A percentile compares a stretch with the other conserved stretches of the same genome.
Evolutionary conservation across 1,284 basidiomycete genomes (phyloP).

Genomic region (Coriolopsis trogii): DNA sequence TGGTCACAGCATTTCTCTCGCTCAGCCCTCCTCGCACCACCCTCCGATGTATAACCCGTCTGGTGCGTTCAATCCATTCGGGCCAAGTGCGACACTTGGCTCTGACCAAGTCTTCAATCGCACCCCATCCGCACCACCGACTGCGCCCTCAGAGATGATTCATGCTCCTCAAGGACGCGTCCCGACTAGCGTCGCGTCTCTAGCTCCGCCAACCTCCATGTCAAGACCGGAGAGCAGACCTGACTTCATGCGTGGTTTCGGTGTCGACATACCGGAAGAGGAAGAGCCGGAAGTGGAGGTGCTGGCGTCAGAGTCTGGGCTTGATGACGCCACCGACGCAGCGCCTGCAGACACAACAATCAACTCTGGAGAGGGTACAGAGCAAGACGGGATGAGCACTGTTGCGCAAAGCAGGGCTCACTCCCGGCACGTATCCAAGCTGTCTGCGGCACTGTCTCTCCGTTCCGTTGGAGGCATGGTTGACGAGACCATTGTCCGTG

Average conservation of each 20-base stretch:
- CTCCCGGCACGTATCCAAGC: conserved; percentile 69
- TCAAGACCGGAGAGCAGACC: conserved; percentile 57
- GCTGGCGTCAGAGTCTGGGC: conserved; percentile 32
- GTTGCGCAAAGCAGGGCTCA: conserved; percentile 56
- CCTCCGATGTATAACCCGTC: conserved; percentile 43
- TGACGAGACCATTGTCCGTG: conserved; percentile 23
- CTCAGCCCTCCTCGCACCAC: conserved; percentile 48
- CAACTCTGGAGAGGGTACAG: conserved; percentile 34
- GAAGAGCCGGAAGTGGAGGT: conserved; percentile 35
- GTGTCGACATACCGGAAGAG: conserved; percentile 72
- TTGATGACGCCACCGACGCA: conserved; percentile 39
- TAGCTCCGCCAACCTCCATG: conserved; percentile 48
- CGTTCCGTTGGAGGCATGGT: conserved; percentile 56
- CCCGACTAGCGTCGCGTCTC: conserved; percentile 48
- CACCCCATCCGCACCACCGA: conserved; percentile 22
- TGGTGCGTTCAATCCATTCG: conserved; percentile 62
- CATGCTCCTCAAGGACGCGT: conserved; percentile 65
- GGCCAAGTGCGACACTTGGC: conserved; percentile 52
- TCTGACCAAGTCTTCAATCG: conserved; percentile 47
- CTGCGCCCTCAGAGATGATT: conserved; percentile 35
- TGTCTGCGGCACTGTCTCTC: conserved; percentile 68
- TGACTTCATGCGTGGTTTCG: conserved; percentile 77
- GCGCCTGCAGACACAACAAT: conserved; percentile 32
- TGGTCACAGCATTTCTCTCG: conserved; percentile 72
- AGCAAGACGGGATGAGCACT: conserved; percentile 44